Base-by-base conservation (phyloP, 1,139 yeast species). In the Suhomyces choctaworum region DNA sequence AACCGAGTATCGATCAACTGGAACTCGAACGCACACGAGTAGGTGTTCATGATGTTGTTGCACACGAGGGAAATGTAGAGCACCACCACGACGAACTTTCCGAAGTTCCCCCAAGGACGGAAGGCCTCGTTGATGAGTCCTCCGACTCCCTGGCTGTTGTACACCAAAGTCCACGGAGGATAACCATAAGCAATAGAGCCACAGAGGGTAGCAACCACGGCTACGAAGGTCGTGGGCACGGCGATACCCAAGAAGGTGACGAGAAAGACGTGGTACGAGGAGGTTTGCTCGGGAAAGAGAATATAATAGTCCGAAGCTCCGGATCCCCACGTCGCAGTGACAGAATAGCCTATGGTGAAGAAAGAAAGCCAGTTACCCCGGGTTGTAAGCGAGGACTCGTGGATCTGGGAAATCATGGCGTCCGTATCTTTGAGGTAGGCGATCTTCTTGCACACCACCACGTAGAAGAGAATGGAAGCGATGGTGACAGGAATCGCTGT, bases 31-130 rank as follows among this genome's bases (percentile, higher is more conserved):
- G 59, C 61, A 22, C 50, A 47, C 11, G 58, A 52, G 36, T 58
- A 58, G 7, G 62, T 54, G 40, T 56, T 58, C 56, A 66, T 60
- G 42, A 66, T 57, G 38, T 62, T 65, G 45, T 65, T 66, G 45
- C 69, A 61, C 22, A 65, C 56, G 30, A 66, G 54, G 4, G 70
- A 64, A 7, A 66, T 36, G 49, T 51, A 65, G 34, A 64, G 48
- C 5, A 64, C 29, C 8, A 65, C 64, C 25, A 60, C 60, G 23
- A 64, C 56, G 44, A 65, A 60, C 33, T 60, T 60, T 5, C 63
- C 63, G 30, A 56, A 56, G 1, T 44, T 42, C 1, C 60, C 60
- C 61, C 62, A 58, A 1, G 58, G 59, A 15, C 32, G 29, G 34
- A 57, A 56, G 1, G 55, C 48, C 10, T 40, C 54, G 17, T 39